Evolutionary conservation across 1,284 basidiomycete species (phyloP), one percentile per base, ranked within the genome.

Genomic region (Vanrija sp.): DNA sequence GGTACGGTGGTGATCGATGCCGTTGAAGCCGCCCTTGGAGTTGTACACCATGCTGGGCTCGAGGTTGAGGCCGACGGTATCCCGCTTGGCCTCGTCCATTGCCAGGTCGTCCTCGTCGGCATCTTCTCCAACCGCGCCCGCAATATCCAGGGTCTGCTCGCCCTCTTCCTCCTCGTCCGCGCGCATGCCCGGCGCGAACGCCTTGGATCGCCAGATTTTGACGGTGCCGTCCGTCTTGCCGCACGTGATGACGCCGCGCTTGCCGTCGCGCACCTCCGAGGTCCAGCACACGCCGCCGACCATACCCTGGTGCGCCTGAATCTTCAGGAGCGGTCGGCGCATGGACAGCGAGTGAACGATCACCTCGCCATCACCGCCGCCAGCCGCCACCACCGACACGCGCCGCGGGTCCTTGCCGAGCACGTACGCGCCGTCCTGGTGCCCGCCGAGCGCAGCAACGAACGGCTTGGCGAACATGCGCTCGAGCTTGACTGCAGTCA

Each of bases 391-490:
- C 15, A 86, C 81, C 19, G 85, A 85, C 42, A 96, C 78, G 2
- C 87, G 82, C 19, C 85, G 84, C 25, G 87, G 86, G 68, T 89
- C 90, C 67, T 83, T 85, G 19, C 83, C 84, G 56, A 98, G 79
- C 20, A 85, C 84, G 75, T 98, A 96, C 15, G 97, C 86, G n/a
- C 94, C 93, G 73, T 98, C 96, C 27, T 89, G 81, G 75, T 98
- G 95, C 0, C 95, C 96, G 56, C 96, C 94, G 43, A 98, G 74
- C 49, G 85, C 83, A 25, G 84, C 90, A 8, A 99, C 82, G 65
- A 98, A 98, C 0, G 96, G 96, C 71, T 96, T 98, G 23, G 95
- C 87, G 71, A 98, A 98, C 78, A 99, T 90, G 49, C 91, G 81
- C 55, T 98, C 94, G 79, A 99, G 87, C 78, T 99, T 99, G 20